phyloP scores from a whole-genome alignment of 176 grass and related monocot genomes.

The Cenchrus fungigraminus region DNA sequence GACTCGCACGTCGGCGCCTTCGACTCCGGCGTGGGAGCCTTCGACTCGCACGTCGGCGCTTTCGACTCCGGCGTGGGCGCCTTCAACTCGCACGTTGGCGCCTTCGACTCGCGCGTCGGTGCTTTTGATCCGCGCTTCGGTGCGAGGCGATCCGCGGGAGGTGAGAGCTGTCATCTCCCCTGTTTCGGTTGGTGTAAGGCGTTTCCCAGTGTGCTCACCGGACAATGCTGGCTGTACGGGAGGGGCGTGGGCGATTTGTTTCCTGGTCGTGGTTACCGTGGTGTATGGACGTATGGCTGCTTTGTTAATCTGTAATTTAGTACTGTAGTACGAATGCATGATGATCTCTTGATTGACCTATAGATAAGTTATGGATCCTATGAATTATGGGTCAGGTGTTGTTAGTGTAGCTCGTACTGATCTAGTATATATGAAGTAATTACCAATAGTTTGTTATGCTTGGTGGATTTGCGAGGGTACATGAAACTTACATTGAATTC shows the following conservation, averaged over 20 bases:
- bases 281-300: background rate
- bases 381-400: background rate
- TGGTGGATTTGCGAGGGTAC: background rate
- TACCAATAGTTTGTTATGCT: background rate
- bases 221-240: constrained; percentile 7
- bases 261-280: background rate
- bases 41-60: constrained; percentile 28
- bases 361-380: background rate
- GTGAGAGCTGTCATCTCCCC: constrained; percentile 41
- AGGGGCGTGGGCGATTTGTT: background rate
- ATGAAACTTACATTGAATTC: constrained; percentile 3
- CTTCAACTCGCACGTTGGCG: constrained; percentile 20
- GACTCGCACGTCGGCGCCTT: constrained; percentile 36
- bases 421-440: background rate
- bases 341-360: too few species aligned
- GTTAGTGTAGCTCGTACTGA: background rate
- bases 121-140: constrained; percentile 10
- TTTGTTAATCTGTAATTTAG: constrained; percentile 1
- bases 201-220: background rate
- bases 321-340: background rate
- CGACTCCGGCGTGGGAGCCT: background rate
- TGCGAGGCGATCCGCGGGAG: constrained; percentile 63
- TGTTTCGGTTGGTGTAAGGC: constrained; percentile 10
- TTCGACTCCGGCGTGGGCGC: constrained; percentile 21
- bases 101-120: background rate